Base-by-base conservation (phyloP, 2,329 filamentous ascomycete species). In the Hymenoscyphus repandus region DNA sequence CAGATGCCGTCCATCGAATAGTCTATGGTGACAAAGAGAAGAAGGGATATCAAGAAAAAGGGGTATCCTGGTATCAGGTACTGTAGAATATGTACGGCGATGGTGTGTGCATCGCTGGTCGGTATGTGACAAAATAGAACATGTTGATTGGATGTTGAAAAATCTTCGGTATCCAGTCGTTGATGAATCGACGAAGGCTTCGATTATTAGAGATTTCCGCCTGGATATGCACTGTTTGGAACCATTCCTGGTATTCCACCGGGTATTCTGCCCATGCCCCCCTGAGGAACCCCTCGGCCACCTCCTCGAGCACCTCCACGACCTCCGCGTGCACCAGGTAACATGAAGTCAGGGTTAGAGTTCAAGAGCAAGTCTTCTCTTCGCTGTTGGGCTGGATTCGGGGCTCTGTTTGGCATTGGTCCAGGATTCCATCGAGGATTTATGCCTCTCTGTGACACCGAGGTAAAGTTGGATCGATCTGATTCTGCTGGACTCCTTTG, bases 381-480 rank as follows among this genome's bases (percentile, higher is more conserved):
- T 61, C 80, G 73, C 43, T 49, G 56, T n/a, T 51, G 47, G 11
- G 22, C 47, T 11, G 42, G 22, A 27, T 27, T 43, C 6, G 58
- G 56, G 38, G 58, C 55, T 43, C 64, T 55, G 18, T 54, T 58
- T 45, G 58, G 58, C 54, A 61, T 57, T 34, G 71, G 51, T 41
- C 53, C 56, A 45, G 47, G 63, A 55, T 86, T 81, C 91, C 92
- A 96, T 53, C 85, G 83, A 6, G 91, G 92, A 67, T 96, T 96
- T 49, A 96, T 74, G 1, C 88, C 87, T 32, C 92, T 80, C 69
- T 96, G 90, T 0, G 86, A 92, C 41, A 97, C 86, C 10, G 88
- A 93, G 1, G 92, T 96, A 69, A 96, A 96, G 60, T 86, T 88
- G 41, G 85, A 92, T 20, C 82, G 79, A 64, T 96, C 89, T 55